Evolutionary conservation across 208 protist species (phyloP).

Genomic region (Acanthamoeba pearcei): DNA sequence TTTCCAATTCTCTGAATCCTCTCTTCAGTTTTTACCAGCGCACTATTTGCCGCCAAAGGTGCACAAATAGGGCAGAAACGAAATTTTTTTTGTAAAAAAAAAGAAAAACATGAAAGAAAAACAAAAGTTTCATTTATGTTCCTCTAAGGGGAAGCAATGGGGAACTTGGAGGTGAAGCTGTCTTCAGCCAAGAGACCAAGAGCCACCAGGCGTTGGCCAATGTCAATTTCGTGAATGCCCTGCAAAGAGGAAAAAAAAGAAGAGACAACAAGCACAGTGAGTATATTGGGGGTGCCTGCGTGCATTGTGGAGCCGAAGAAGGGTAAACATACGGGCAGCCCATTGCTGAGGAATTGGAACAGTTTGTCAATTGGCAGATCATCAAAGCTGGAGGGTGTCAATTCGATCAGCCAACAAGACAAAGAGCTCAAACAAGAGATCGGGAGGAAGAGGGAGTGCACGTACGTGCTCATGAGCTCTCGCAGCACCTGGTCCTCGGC

Average conservation of each 20-base stretch:
- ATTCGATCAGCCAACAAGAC: background rate
- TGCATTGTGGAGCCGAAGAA: background rate
- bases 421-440: background rate
- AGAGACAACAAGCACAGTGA: background rate
- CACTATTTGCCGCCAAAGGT: too few relatives aligned
- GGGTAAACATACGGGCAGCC: background rate
- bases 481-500: slow-evolving; percentile 5
- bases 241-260: background rate
- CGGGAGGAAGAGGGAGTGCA: background rate
- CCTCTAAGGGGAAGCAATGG: background rate
- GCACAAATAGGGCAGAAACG: too few relatives aligned
- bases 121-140: too few relatives aligned
- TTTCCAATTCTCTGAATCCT: background rate
- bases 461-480: slow-evolving; percentile 1
- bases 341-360: background rate
- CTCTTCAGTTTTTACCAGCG: too few relatives aligned
- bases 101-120: too few relatives aligned
- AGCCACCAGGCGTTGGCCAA: background rate
- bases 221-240: background rate
- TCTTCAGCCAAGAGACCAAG: background rate
- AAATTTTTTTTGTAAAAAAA: too few relatives aligned
- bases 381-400: background rate
- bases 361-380: background rate
- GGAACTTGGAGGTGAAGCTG: background rate
- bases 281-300: background rate